These are phyloP conservation scores for Arthrinium puccinioides DNA, from an alignment of 2,329 filamentous ascomycete genomes.

Conservation along the genomic window DNA sequence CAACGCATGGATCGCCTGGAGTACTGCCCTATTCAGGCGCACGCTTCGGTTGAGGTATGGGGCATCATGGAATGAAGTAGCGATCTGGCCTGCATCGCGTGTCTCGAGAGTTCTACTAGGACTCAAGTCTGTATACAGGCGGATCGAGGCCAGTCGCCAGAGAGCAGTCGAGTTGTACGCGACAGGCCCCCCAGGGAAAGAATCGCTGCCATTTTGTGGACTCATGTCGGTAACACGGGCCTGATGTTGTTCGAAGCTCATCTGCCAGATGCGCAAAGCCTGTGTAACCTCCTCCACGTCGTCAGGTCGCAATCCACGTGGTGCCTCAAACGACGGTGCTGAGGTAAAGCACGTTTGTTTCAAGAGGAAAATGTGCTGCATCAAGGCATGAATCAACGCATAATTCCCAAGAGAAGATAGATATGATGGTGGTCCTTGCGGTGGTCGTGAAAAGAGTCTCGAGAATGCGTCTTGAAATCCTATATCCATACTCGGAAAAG, in stretches of 20 bases:
- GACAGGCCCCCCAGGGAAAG: slow-evolving; percentile 51
- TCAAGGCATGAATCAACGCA: slow-evolving; percentile 62
- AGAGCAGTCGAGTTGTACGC: slow-evolving; percentile 59
- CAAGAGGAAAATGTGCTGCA: slow-evolving; percentile 65
- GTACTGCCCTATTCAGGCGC: slow-evolving; percentile 55
- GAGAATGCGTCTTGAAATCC: slow-evolving; percentile 51
- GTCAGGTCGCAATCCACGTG: slow-evolving; percentile 43
- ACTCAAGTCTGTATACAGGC: slow-evolving; percentile 58
- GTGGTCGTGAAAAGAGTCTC: slow-evolving; percentile 44
- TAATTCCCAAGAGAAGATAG: slow-evolving; percentile 61
- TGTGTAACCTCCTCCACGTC: slow-evolving; percentile 50
- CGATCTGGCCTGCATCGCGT: slow-evolving; percentile 55
- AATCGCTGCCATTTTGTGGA: slow-evolving; percentile 39
- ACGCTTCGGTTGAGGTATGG: slow-evolving; percentile 51
- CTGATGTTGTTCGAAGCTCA: slow-evolving; percentile 50
- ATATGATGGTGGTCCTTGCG: slow-evolving; percentile 38
- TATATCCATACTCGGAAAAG: slow-evolving; percentile 42
- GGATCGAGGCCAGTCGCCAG: slow-evolving; percentile 54
- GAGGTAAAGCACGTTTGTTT: slow-evolving; percentile 53
- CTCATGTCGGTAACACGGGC: slow-evolving; percentile 40
- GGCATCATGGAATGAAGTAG: slow-evolving; percentile 50
- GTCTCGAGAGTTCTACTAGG: slow-evolving; percentile 58
- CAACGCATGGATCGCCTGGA: slow-evolving; percentile 62
- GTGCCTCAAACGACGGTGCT: slow-evolving; percentile 39
- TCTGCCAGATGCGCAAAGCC: slow-evolving; percentile 50